Percentiles rank a stretch among this genome's conserved stretches.
Evolutionary conservation across 2,329 filamentous ascomycete species (phyloP).

Genomic region (Triangularia setosa): DNA sequence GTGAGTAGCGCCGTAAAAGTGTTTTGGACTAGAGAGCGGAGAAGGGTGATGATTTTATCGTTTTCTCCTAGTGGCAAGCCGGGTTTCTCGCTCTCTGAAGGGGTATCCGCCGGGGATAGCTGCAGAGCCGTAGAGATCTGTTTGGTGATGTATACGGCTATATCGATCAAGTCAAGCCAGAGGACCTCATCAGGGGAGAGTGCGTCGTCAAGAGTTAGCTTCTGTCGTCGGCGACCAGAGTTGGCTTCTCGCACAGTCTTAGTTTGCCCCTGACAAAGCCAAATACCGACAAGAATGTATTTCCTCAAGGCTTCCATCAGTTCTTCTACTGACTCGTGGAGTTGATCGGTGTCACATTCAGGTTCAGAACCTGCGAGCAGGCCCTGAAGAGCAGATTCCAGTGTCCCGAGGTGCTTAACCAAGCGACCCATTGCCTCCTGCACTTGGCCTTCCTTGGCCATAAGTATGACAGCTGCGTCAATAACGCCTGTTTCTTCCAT

Average conservation of each 20-base stretch:
- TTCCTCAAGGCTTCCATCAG: constrained; percentile 77
- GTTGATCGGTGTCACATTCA: constrained; percentile 44
- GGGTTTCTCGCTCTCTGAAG: background rate
- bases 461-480: constrained; percentile 86
- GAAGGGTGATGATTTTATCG: constrained; percentile 59
- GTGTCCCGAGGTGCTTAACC: constrained; percentile 71
- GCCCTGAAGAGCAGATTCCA: constrained; percentile 74
- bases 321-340: constrained; percentile 66
- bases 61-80: constrained; percentile 42
- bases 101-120: constrained; percentile 15
- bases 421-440: constrained; percentile 80
- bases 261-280: constrained; percentile 86
- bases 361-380: constrained; percentile 62
- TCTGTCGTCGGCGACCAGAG: constrained; percentile 50
- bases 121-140: constrained; percentile 56
- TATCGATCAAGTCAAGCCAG: constrained; percentile 60
- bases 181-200: constrained; percentile 53
- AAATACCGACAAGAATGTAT: constrained; percentile 88
- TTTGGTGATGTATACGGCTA: constrained; percentile 60
- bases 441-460: constrained; percentile 83
- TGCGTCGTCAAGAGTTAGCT: constrained; percentile 38
- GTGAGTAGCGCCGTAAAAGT: constrained; percentile 83
- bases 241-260: constrained; percentile 51
- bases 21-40: constrained; percentile 81
- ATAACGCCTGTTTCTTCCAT: constrained; percentile 89